A percentile compares a stretch with the other conserved stretches of the same genome.
Conservation (phyloP, 345 rosid genomes). For the Acer negundo region DNA sequence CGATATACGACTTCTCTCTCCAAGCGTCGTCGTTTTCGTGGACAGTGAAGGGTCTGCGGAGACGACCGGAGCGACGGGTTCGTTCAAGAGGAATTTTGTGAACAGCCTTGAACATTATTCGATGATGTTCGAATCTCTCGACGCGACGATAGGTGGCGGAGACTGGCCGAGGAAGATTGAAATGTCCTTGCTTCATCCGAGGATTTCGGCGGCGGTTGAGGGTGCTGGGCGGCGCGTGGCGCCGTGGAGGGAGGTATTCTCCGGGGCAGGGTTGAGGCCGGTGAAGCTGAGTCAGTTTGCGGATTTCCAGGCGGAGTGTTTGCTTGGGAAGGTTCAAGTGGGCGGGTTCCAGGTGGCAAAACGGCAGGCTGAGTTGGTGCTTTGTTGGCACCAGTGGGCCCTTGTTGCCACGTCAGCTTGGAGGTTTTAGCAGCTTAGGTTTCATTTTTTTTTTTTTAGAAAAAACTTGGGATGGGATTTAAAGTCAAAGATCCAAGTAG, state of each 20-base stretch:
- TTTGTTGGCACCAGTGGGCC: conserved; percentile 85
- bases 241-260: conserved; percentile 73
- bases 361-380: conserved; percentile 82
- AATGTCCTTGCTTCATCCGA: conserved; percentile 54
- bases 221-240: conserved; percentile 46
- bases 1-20: conserved; percentile 59
- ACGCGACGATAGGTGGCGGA: conserved; percentile 56
- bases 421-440: conserved; percentile 45
- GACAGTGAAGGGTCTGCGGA: conserved; percentile 75
- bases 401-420: conserved; percentile 90
- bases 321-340: conserved; percentile 71
- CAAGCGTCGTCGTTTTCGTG: conserved; percentile 63
- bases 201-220: conserved; percentile 62
- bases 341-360: conserved; percentile 92
- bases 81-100: conserved; percentile 74
- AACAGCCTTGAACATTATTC: conserved; percentile 70
- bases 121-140: conserved; percentile 80
- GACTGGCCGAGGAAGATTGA: conserved; percentile 79
- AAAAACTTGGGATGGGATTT: background rate
- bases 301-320: conserved; percentile 72
- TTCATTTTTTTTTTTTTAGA: background rate
- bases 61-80: conserved; percentile 39
- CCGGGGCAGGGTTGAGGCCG: conserved; percentile 79
- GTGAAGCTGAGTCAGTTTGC: conserved; percentile 83
- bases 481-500: background rate